These are phyloP conservation scores for Desmodesmus armatus DNA, from an alignment of 139 green algal species.

Conservation along the genomic window DNA sequence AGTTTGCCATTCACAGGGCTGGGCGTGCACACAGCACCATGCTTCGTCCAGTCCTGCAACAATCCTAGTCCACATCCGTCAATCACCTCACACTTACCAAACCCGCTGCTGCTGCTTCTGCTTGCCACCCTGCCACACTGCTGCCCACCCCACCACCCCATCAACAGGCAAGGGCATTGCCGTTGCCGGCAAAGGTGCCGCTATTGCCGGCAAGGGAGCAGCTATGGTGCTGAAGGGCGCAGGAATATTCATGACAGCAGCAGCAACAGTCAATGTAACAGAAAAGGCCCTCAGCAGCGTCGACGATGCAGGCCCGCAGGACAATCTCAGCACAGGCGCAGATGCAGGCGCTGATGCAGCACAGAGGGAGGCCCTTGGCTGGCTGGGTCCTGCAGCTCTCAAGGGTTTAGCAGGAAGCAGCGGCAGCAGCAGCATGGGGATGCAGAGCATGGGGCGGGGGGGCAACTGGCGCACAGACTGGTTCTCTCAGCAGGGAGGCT, in stretches of 20 bases:
- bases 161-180: conserved; percentile 20
- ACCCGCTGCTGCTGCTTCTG: neutral
- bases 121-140: neutral
- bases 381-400: conserved; percentile 11
- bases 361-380: no score
- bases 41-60: neutral
- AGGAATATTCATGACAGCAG: conserved; percentile 32
- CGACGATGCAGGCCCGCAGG: neutral
- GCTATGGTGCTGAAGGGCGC: conserved; percentile 26
- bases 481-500: conserved; percentile 13
- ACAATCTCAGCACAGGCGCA: neutral
- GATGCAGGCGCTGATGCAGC: no score
- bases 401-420: neutral
- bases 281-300: neutral
- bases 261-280: conserved; percentile 40
- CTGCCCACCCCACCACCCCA: conserved; percentile 4
- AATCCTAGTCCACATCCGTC: neutral
- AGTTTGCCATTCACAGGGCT: neutral
- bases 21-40: neutral
- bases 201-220: conserved; percentile 18
- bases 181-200: conserved; percentile 34
- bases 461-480: no score
- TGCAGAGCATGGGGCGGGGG: no score
- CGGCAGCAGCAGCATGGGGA: neutral
- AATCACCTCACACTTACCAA: neutral